Conservation (phyloP, 345 rosid genomes). For the Eucalyptus erythrocorys region DNA sequence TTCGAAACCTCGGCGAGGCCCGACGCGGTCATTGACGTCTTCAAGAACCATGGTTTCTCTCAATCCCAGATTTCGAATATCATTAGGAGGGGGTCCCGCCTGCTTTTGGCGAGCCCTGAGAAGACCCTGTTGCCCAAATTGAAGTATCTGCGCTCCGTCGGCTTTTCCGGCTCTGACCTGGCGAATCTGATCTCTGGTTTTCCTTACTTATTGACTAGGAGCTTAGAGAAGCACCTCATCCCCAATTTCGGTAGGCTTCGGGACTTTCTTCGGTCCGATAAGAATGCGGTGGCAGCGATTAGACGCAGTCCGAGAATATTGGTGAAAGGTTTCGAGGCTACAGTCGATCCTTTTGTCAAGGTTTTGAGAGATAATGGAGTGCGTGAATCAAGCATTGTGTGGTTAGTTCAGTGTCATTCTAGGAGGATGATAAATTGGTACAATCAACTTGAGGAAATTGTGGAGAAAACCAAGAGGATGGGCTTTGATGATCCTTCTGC, state of each 20-base stretch:
- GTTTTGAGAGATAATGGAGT: conserved; percentile 7
- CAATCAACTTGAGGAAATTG: not conserved
- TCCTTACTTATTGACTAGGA: not conserved
- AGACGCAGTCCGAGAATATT: not conserved
- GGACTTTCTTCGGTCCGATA: not conserved
- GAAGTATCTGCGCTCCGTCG: conserved; percentile 16
- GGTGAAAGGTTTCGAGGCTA: not conserved
- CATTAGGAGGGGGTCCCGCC: not conserved
- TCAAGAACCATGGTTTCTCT: conserved; percentile 11
- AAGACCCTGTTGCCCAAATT: conserved; percentile 22
- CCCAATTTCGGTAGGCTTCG: conserved; percentile 7
- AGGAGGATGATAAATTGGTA: not conserved
- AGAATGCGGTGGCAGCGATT: not conserved
- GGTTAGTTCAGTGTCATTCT: not conserved
- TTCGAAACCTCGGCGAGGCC: conserved; percentile 2
- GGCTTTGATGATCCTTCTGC: conserved; percentile 1
- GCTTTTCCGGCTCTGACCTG: conserved; percentile 5
- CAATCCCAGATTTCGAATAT: conserved; percentile 1
- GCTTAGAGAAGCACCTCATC: conserved; percentile 11
- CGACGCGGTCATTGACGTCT: not conserved
- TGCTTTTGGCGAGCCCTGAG: not conserved
- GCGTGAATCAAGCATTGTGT: not conserved
- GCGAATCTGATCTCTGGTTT: not conserved
- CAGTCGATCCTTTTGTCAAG: not conserved
- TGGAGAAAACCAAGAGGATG: conserved; percentile 2